Conservation (phyloP, 2,329 filamentous ascomycete species). For the Colletotrichum ledebouriae region DNA sequence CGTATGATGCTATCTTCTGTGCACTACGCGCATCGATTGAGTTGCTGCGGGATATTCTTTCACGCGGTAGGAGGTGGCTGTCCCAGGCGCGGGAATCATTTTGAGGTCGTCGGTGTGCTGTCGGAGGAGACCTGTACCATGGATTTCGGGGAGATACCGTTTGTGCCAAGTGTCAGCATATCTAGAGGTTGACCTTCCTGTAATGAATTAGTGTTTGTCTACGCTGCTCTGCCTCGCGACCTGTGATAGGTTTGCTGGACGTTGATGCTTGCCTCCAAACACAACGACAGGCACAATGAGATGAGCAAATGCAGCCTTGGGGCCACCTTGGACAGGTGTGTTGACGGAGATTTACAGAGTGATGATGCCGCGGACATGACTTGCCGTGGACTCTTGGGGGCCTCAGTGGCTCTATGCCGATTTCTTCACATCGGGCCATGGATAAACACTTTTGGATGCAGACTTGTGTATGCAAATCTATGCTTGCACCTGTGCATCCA, state of each 20-base stretch:
- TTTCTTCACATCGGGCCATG: neutral
- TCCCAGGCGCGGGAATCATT: neutral
- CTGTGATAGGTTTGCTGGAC: neutral
- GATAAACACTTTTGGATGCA: neutral
- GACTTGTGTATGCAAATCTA: neutral
- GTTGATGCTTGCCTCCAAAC: neutral
- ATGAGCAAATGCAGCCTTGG: neutral
- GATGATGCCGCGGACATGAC: neutral
- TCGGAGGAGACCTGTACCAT: neutral
- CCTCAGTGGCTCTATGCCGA: neutral
- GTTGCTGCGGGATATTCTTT: neutral
- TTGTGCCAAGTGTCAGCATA: neutral
- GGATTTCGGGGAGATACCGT: neutral
- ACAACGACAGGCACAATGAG: neutral
- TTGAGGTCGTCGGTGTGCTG: neutral
- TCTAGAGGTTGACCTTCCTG: neutral
- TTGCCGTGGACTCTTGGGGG: neutral
- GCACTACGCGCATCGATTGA: neutral
- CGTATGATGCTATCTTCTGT: neutral
- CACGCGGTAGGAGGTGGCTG: neutral
- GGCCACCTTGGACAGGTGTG: neutral
- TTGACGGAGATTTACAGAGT: neutral
- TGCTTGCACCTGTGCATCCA: neutral
- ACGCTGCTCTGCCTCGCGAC: neutral
- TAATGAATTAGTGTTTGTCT: accelerated